Percentiles rank a stretch among this genome's conserved stretches.
phyloP scores from a whole-genome alignment of 2,329 filamentous ascomycete genomes.

The Colletotrichum somersetense region DNA sequence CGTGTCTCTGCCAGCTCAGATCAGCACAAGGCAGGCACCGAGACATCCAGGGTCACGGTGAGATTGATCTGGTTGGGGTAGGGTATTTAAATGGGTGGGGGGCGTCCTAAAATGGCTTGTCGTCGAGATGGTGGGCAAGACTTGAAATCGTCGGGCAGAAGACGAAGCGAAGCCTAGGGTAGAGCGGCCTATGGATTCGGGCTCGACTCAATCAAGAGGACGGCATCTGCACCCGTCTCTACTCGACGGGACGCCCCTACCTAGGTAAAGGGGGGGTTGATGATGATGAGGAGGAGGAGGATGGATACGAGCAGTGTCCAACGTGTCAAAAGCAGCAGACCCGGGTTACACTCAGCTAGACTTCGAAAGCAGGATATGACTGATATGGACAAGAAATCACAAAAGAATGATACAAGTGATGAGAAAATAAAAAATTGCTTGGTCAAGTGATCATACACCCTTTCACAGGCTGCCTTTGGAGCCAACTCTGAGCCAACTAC shows the following conservation, averaged over 20 bases:
- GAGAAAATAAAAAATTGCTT: slow-evolving; percentile 6
- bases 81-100: slow-evolving; percentile 4
- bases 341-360: slow-evolving; percentile 11
- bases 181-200: background rate
- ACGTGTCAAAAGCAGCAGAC: slow-evolving; percentile 7
- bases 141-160: background rate
- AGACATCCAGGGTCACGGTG: slow-evolving; percentile 17
- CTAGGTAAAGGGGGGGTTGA: background rate
- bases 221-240: background rate
- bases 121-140: slow-evolving; percentile 19
- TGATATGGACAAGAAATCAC: background rate
- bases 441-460: slow-evolving; percentile 38
- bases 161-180: background rate
- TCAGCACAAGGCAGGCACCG: slow-evolving; percentile 26
- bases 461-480: slow-evolving; percentile 38
- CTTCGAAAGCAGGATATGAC: slow-evolving; percentile 1
- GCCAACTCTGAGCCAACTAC: slow-evolving; percentile 7
- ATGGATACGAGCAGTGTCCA: slow-evolving; percentile 9
- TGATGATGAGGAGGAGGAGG: background rate
- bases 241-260: background rate
- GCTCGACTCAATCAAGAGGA: background rate
- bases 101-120: slow-evolving; percentile 16
- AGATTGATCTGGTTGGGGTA: background rate
- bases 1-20: slow-evolving; percentile 35
- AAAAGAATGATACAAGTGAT: slow-evolving; percentile 5